These are phyloP conservation scores for Daldinia caldariorum DNA, from an alignment of 495 filamentous ascomycete genomes.

Conservation along the genomic window DNA sequence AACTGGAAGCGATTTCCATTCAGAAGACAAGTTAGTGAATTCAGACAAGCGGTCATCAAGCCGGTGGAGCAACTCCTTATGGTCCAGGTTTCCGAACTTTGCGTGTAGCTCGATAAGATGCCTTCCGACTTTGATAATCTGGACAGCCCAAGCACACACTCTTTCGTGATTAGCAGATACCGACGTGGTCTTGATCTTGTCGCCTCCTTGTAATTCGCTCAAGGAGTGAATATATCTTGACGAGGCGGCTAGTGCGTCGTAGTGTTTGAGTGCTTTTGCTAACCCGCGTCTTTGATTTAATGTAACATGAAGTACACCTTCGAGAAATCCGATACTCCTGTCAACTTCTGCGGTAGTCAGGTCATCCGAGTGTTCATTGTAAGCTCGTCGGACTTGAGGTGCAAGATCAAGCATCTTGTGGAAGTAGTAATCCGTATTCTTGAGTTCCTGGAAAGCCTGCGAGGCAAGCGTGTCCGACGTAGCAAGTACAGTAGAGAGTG, in stretches of 20 bases:
- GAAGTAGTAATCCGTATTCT: conserved; percentile 66
- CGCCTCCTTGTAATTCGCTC: conserved; percentile 26
- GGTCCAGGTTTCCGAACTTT: conserved; percentile 64
- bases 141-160: conserved; percentile 54
- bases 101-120: conserved; percentile 67
- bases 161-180: conserved; percentile 45
- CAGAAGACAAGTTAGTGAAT: conserved; percentile 52
- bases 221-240: conserved; percentile 38
- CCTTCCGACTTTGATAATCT: conserved; percentile 54
- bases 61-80: conserved; percentile 51
- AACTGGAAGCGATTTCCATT: conserved; percentile 59
- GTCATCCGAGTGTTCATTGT: conserved; percentile 80
- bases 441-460: conserved; percentile 19
- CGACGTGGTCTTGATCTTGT: conserved; percentile 31
- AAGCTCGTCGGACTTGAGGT: conserved; percentile 69
- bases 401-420: conserved; percentile 78
- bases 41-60: conserved; percentile 62
- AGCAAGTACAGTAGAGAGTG: conserved; percentile 73
- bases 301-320: conserved; percentile 76
- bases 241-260: conserved; percentile 26
- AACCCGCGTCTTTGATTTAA: conserved; percentile 72
- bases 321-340: conserved; percentile 81
- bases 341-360: conserved; percentile 79
- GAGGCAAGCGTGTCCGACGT: conserved; percentile 63
- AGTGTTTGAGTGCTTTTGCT: conserved; percentile 53